Base-by-base conservation (phyloP, 2,329 filamentous ascomycete species). In the Pyrenochaeta sp. region DNA sequence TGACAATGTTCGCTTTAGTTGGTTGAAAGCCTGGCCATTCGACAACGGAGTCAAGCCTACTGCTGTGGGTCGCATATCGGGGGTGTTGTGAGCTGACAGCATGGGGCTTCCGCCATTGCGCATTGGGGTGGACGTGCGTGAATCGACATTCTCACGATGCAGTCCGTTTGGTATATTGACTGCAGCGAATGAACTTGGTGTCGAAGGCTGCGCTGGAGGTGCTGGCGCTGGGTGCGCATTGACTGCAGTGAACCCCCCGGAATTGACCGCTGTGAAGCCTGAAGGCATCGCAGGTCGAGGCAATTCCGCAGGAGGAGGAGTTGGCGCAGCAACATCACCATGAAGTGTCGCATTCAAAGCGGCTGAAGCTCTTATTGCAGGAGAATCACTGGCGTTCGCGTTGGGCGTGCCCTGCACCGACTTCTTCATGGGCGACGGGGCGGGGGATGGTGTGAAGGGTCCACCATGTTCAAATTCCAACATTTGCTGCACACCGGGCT, bases 401-500 rank as follows among this genome's bases (percentile, higher is more conserved):
- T 66, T 84, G 69, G 83, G 79, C 3, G 82, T 83, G 17, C 75
- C 67, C 51, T 81, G 73, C 56, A 81, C 57, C 57, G 77, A 75
- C 27, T 81, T 83, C 64, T 82, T 93, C 69, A 92, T 81, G 1
- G 94, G 92, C 30, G 87, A 89, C 77, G 91, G 76, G 71, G 89
- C 77, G 2, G 94, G 92, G 3, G 87, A 89, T 15, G 88, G 87
- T 0, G 93, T 97, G 56, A 95, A 86, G 14, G 94, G 92, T 1
- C 94, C 95, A 54, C 94, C 94, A 69, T 97, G 92, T 74, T 98
- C 93, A 58, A 90, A 85, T 73, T 98, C 94, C 9, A 98, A 81
- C 76, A 97, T 92, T 68, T 97, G 93, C 67, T 97, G 94, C n/a
- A 98, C 93, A 27, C 92, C 91, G 2, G 95, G 95, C 74, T 97